Conservation (phyloP, 345 rosid genomes). For the Euphorbia lathyris region DNA sequence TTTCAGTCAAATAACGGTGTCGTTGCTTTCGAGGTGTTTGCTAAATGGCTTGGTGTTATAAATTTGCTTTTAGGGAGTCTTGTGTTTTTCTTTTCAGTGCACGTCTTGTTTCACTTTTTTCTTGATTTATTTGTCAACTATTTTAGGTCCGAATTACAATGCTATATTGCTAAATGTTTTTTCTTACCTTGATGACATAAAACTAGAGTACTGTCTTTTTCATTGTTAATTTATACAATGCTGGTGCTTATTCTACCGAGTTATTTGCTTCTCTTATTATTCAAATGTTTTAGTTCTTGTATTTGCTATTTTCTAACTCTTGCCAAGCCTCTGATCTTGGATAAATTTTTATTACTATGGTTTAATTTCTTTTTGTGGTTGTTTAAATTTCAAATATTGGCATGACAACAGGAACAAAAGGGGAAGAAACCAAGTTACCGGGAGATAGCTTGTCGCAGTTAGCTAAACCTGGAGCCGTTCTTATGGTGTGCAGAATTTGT, state of each 20-base stretch:
- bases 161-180: not conserved
- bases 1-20: constrained; percentile 25
- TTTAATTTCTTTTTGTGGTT: not conserved
- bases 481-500: constrained; percentile 84
- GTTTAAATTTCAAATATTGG: not conserved
- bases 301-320: not conserved
- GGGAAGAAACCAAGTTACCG: constrained; percentile 52
- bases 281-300: not conserved
- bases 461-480: constrained; percentile 71
- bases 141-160: not conserved
- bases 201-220: not conserved
- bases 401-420: constrained; percentile 53
- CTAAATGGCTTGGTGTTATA: not conserved
- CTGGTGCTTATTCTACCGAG: not conserved
- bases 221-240: not conserved
- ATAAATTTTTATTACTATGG: too few species aligned
- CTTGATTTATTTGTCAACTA: not conserved
- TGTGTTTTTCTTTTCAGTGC: not conserved
- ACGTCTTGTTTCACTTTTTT: too few species aligned
- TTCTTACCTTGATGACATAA: too few species aligned
- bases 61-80: not conserved
- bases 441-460: constrained; percentile 66
- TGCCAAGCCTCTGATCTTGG: not conserved
- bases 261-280: not conserved
- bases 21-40: not conserved